Base-by-base conservation (phyloP, 2,329 filamentous ascomycete species). In the Pseudopyricularia cyperi region DNA sequence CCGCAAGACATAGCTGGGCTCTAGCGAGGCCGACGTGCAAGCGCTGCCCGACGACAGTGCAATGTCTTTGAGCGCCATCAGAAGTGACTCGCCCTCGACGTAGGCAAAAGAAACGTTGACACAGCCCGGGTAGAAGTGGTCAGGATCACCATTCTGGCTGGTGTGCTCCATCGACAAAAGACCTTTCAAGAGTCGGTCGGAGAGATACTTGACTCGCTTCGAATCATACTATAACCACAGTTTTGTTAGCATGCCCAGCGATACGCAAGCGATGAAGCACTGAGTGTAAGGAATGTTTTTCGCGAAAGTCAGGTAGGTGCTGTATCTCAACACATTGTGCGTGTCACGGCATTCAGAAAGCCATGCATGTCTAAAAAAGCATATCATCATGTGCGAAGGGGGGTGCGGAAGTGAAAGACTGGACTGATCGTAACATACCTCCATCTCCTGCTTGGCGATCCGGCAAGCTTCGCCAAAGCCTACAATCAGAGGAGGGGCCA, bases 31-130 rank as follows among this genome's bases (percentile, higher is more conserved):
- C 4, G 91, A 97, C 2, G 93, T 98, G 71, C 93, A 98, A 6
- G 93, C 93, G 63, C 89, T 96, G 53, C 93, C 93, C 0, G 93
- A 98, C 7, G 91, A 97, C 34, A 98, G 74, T 0, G 93, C 93
- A 68, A 98, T 96, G 60, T 98, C 93, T 71, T 98, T 98, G 46
- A 98, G 73, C 0, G 93, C 93, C 93, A 98, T 98, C 57, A 98
- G 77, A 1, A 98, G 83, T 2, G 93, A 97, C 70, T 98, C 93
- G 59, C 93, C 93, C 70, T 98, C 93, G 4, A 98, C 89, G 62
- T 98, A 98, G 33, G 93, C 91, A 64, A 98, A 98, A 0, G 93
- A 98, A 11, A 98, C 87, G 67, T 98, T 98, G 55, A 98, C 91
- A 61, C 93, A 98, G 56, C 93, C 93, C 2, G 93, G 89, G 66